Conservation (phyloP, 2,329 filamentous ascomycete species). For the Gnomoniopsis smithogilvyi region DNA sequence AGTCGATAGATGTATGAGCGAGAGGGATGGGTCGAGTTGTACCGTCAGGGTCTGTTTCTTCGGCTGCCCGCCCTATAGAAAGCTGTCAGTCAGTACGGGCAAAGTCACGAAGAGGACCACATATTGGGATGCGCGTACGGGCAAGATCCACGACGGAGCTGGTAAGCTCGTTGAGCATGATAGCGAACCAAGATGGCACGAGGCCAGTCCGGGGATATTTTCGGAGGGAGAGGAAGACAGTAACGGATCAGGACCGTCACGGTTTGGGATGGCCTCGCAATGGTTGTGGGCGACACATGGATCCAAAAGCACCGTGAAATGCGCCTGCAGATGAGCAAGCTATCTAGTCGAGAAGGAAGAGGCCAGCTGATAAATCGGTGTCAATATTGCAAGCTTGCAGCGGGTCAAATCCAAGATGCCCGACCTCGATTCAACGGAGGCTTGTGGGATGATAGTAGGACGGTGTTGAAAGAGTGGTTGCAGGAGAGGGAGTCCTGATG, state of each 20-base stretch:
- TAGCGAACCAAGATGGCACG: slow-evolving; percentile 13
- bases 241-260: slow-evolving; percentile 2
- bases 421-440: background rate
- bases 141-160: slow-evolving; percentile 35
- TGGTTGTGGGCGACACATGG: slow-evolving; percentile 8
- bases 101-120: background rate
- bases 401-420: background rate
- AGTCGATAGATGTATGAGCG: slow-evolving; percentile 1
- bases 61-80: slow-evolving; percentile 38
- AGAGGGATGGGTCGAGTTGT: slow-evolving; percentile 21
- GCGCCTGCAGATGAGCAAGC: background rate
- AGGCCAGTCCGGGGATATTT: background rate
- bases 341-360: background rate
- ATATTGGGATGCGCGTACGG: slow-evolving; percentile 28
- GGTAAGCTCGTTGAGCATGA: slow-evolving; percentile 34
- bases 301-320: background rate
- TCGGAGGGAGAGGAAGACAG: background rate
- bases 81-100: slow-evolving; percentile 20
- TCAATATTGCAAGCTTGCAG: background rate
- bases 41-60: slow-evolving; percentile 47
- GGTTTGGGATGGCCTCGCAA: background rate
- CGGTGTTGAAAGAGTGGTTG: background rate
- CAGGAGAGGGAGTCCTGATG: background rate
- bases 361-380: background rate
- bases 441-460: background rate